These are phyloP conservation scores for Neonectria coccinea DNA, from an alignment of 2,329 filamentous ascomycete species.

Conservation along the genomic window DNA sequence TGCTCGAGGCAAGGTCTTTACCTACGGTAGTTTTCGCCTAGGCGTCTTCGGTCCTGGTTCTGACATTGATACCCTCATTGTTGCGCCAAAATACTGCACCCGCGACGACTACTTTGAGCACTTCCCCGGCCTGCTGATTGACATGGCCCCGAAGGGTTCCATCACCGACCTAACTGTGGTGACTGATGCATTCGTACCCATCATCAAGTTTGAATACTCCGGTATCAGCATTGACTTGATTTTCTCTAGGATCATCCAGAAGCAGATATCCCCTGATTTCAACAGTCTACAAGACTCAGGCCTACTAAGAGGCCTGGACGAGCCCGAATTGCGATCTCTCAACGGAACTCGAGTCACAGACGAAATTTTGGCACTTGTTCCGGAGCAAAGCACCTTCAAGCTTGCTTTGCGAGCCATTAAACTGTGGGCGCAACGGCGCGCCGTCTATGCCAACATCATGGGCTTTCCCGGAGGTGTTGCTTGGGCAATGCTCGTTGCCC, in stretches of 20 bases:
- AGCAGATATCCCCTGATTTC: slow-evolving; percentile 74
- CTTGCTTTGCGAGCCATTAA: slow-evolving; percentile 93
- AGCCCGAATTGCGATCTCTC: slow-evolving; percentile 86
- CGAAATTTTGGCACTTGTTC: slow-evolving; percentile 89
- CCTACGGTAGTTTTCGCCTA: slow-evolving; percentile 94
- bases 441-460: slow-evolving; percentile 95
- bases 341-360: slow-evolving; percentile 96
- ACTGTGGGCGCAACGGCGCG: slow-evolving; percentile 92
- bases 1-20: slow-evolving; percentile 92
- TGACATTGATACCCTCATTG: slow-evolving; percentile 96
- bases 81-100: slow-evolving; percentile 88
- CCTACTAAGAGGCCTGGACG: slow-evolving; percentile 86
- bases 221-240: slow-evolving; percentile 97
- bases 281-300: slow-evolving; percentile 84
- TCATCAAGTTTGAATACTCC: slow-evolving; percentile 94
- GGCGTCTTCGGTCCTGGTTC: slow-evolving; percentile 96
- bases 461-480: slow-evolving; percentile 97
- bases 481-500: slow-evolving; percentile 97
- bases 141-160: slow-evolving; percentile 80
- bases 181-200: slow-evolving; percentile 91
- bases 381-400: slow-evolving; percentile 89
- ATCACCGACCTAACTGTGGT: slow-evolving; percentile 89
- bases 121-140: slow-evolving; percentile 83
- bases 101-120: slow-evolving; percentile 92
- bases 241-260: slow-evolving; percentile 79